A percentile compares a stretch with the other conserved stretches of the same genome.
Evolutionary conservation across 495 filamentous ascomycete genomes (phyloP).

Genomic region (Penicillium paradoxum): DNA sequence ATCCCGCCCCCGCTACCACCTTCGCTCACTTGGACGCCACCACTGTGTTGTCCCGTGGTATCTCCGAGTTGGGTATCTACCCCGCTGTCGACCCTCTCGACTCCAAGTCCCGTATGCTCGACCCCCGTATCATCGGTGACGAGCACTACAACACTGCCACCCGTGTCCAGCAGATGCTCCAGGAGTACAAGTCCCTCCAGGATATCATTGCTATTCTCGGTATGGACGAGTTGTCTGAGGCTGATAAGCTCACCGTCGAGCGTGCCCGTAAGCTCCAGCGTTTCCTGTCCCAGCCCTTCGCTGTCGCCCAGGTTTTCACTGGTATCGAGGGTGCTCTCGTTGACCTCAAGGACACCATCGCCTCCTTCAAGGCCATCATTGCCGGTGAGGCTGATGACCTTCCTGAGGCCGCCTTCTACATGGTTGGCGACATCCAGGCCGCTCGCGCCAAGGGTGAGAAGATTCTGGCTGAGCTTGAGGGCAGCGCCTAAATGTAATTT

Average conservation of each 20-base stretch:
- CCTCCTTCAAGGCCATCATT: conserved; percentile 96
- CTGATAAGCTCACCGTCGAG: conserved; percentile 99
- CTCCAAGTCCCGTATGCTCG: conserved; percentile 99
- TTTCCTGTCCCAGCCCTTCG: conserved; percentile 99
- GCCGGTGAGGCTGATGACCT: conserved; percentile 92
- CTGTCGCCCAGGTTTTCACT: conserved; percentile 97
- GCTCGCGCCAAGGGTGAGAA: conserved; percentile 97
- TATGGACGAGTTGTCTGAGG: conserved; percentile 99
- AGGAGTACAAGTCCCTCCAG: conserved; percentile 99
- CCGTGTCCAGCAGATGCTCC: conserved; percentile 95
- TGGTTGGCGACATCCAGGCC: conserved; percentile 94
- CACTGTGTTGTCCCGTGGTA: conserved; percentile 99
- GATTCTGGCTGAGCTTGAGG: conserved; percentile 94
- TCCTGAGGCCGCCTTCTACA: conserved; percentile 94
- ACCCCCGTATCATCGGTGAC: conserved; percentile 94
- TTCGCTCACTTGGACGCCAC: conserved; percentile 99
- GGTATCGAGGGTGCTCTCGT: conserved; percentile 97
- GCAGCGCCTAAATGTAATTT: conserved; percentile 54
- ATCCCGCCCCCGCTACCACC: conserved; percentile 98
- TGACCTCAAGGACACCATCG: conserved; percentile 96
- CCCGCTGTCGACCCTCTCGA: conserved; percentile 98
- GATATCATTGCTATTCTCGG: conserved; percentile 99
- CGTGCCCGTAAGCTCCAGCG: conserved; percentile 99
- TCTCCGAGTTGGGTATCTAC: conserved; percentile 99
- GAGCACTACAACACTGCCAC: conserved; percentile 96